These are phyloP conservation scores for Hymenoscyphus fraxineus DNA, from an alignment of 2,329 filamentous ascomycete species.

Conservation along the genomic window DNA sequence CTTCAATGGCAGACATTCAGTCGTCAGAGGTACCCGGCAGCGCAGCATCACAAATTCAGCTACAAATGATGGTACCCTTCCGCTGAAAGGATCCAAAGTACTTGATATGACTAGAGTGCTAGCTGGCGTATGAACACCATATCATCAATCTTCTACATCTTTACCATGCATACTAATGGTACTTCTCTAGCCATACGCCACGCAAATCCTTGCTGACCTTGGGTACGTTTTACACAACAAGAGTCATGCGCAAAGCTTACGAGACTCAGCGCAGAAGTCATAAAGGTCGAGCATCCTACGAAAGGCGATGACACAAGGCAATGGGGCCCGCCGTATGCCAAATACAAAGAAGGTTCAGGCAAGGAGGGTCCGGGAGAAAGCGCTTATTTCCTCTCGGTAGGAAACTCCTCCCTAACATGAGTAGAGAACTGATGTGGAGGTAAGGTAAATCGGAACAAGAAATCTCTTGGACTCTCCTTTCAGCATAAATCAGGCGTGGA, in stretches of 20 bases:
- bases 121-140: slow-evolving; percentile 63
- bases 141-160: slow-evolving; percentile 37
- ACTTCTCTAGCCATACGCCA: slow-evolving; percentile 77
- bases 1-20: slow-evolving; percentile 20
- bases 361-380: slow-evolving; percentile 77
- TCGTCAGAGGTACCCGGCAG: slow-evolving; percentile 13
- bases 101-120: slow-evolving; percentile 96
- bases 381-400: slow-evolving; percentile 87
- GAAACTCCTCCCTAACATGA: slow-evolving; percentile 23
- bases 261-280: slow-evolving; percentile 74
- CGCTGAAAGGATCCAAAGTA: slow-evolving; percentile 81
- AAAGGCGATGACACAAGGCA: slow-evolving; percentile 91
- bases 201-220: slow-evolving; percentile 91
- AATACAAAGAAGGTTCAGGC: slow-evolving; percentile 60
- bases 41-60: slow-evolving; percentile 25
- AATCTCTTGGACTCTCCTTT: slow-evolving; percentile 87
- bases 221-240: slow-evolving; percentile 59
- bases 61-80: slow-evolving; percentile 47
- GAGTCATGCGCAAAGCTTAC: slow-evolving; percentile 15
- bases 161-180: not conserved
- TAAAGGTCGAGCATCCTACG: slow-evolving; percentile 93
- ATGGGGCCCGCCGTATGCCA: slow-evolving; percentile 93
- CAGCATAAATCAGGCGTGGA: slow-evolving; percentile 78
- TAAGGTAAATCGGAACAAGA: slow-evolving; percentile 95
- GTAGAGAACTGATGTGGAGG: slow-evolving; percentile 5